These are phyloP conservation scores for Halophytophthora polymorphica DNA, from an alignment of 352 stramenopile species.

Conservation along the genomic window DNA sequence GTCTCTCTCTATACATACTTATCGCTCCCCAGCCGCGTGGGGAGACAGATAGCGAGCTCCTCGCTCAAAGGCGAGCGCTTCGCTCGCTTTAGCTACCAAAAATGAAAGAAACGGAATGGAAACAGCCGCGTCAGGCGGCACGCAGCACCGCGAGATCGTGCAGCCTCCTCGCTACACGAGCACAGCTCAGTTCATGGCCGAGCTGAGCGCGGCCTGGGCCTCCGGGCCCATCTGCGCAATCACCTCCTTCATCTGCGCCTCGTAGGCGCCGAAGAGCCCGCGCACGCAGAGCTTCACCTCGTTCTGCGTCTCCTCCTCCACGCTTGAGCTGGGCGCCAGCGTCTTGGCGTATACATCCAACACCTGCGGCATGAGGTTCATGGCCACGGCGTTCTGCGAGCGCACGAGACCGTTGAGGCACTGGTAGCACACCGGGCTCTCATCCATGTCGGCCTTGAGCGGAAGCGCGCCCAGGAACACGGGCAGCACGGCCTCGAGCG, in stretches of 20 bases:
- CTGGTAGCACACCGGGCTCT: conserved; percentile 95
- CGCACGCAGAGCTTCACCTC: conserved; percentile 71
- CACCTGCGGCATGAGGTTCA: conserved; percentile 70
- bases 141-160: background rate
- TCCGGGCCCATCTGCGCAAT: conserved; percentile 72
- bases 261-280: conserved; percentile 59
- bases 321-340: conserved; percentile 51
- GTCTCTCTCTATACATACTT: conserved; percentile 8
- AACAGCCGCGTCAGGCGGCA: conserved; percentile 4
- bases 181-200: conserved; percentile 43
- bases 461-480: conserved; percentile 92
- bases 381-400: conserved; percentile 81
- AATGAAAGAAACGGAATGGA: conserved; percentile 17
- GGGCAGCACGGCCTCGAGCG: conserved; percentile 91
- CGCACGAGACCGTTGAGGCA: conserved; percentile 93
- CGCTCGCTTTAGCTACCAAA: conserved; percentile 27
- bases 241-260: conserved; percentile 79
- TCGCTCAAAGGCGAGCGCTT: background rate
- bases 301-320: conserved; percentile 73
- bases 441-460: conserved; percentile 95
- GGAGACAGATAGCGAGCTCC: background rate
- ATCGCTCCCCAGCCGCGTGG: background rate
- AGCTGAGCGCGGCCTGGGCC: conserved; percentile 61
- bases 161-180: conserved; percentile 11
- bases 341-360: conserved; percentile 81